These are phyloP conservation scores for Solanum etuberosum DNA, from an alignment of 257 asterid genomes.

Conservation along the genomic window DNA sequence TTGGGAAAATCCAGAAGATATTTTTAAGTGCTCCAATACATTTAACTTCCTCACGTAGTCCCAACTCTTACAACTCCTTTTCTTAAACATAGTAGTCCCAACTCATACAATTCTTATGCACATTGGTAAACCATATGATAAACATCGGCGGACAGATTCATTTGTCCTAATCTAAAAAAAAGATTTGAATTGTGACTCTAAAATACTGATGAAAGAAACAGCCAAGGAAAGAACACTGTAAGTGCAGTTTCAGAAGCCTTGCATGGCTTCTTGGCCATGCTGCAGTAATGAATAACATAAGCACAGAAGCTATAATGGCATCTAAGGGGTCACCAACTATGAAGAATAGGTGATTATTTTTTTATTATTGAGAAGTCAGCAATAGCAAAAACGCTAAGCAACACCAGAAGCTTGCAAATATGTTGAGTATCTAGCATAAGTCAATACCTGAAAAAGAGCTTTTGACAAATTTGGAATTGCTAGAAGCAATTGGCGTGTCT, in stretches of 20 bases:
- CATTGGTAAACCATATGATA: background rate
- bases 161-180: background rate
- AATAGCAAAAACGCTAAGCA: constrained; percentile 2
- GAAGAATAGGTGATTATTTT: constrained; percentile 1
- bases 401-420: background rate
- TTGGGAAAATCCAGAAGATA: background rate
- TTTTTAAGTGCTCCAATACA: background rate
- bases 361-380: background rate
- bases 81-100: background rate
- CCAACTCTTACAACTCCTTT: background rate
- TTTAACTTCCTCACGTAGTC: background rate
- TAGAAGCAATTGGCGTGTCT: constrained; percentile 57
- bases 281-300: background rate
- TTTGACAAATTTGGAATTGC: constrained; percentile 60
- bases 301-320: background rate
- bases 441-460: constrained; percentile 81
- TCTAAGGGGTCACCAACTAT: background rate
- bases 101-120: background rate
- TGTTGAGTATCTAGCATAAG: background rate
- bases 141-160: background rate
- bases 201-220: background rate
- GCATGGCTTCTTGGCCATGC: background rate
- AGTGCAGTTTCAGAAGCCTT: background rate
- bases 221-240: background rate
- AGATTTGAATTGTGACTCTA: background rate